Evolutionary conservation across 805 yeast genomes (phyloP), one percentile per base, ranked within the genome.

Genomic region (Zygotorulaspora chibaensis): DNA sequence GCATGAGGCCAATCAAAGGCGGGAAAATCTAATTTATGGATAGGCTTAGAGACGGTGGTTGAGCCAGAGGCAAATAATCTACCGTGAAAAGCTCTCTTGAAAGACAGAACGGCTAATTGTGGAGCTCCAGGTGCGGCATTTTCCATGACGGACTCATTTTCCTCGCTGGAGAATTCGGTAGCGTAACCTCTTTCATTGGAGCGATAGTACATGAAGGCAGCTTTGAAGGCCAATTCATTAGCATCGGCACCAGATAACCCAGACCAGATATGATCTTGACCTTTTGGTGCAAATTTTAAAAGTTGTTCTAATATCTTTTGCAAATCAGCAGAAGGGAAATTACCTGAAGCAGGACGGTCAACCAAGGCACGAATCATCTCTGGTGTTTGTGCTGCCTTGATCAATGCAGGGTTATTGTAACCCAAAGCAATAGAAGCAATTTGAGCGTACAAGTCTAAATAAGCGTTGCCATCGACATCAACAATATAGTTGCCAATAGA

Each of bases 1-100:
- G 96, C 96, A 67, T 86, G 89, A 63, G 98, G 98, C 97, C 97
- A 90, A 62, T 87, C 80, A 74, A 90, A 90, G 6, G 96, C 81
- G 50, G 98, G 98, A 70, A 91, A 74, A 68, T 84, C 90, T 63
- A 90, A 73, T 73, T 91, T 90, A 75, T 90, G 98, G 58, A 91
- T 79, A 55, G 97, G 96, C 74, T 88, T 91, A 46, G 96, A 88
- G 66, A 96, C 81, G 33, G 98, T 90, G 54, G 87, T 80, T 6
- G 96, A 85, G 36, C 87, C 89, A 45, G 95, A 79, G 18, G 96
- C 98, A 71, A 90, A 88, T 53, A 89, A 71, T 70, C 98, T 81
- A 54, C 98, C 98, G 66, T 90, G 98, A 85, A 90, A 91, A 26
- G 93, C 93, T 54, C 80, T 76, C 67, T 82, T 81, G 71, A 90